Evolutionary conservation across 768 basidiomycete genomes (phyloP), one percentile per base, ranked within the genome.

Genomic region (Rhodocollybia butyracea): DNA sequence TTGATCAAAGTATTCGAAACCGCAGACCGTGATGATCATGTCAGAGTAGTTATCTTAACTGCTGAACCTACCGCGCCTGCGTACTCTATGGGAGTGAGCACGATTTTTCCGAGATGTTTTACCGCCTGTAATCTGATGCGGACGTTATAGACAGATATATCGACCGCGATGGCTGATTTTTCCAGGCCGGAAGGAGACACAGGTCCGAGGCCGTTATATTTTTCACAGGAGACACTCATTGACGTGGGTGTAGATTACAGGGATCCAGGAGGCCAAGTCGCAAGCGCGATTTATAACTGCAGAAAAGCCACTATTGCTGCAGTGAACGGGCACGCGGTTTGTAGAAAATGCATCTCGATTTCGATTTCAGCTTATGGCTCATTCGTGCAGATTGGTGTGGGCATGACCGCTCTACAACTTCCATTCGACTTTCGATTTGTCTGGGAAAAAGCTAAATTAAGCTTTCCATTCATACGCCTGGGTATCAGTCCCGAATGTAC

Each of bases 11-110:
- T 71, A 1, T 82, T 80, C 57, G 73, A 73, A 19, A 60, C 79
- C 3, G 73, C 73, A 19, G 80, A 82, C 68, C 70, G 65, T 45
- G 83, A 83, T 54, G 81, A 83, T 59, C 73, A 76, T 36, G 76
- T 83, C 21, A 73, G 76, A 34, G 81, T 70, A 0, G 74, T 82
- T n/a, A 71, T 83, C n/a, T 59, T 82, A 32, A 83, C 81, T 2
- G 76, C 82, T 0, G 81, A 82, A 45, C 75, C 68, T 46, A 74
- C 69, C 6, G 78, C 81, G 2, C 71, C 77, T 19, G 81, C 80
- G 0, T 84, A 71, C 58, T 83, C 82, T 60, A 74, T 81, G 21
- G 83, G 83, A 81, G 81, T 79, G 3, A 80, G 83, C 55, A 66
- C 29, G 46, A 57, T 2, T 63, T 81, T 2, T 75, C 64, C 0